Conservation (phyloP, 208 protist species). For the Leishmania tarentolae region DNA sequence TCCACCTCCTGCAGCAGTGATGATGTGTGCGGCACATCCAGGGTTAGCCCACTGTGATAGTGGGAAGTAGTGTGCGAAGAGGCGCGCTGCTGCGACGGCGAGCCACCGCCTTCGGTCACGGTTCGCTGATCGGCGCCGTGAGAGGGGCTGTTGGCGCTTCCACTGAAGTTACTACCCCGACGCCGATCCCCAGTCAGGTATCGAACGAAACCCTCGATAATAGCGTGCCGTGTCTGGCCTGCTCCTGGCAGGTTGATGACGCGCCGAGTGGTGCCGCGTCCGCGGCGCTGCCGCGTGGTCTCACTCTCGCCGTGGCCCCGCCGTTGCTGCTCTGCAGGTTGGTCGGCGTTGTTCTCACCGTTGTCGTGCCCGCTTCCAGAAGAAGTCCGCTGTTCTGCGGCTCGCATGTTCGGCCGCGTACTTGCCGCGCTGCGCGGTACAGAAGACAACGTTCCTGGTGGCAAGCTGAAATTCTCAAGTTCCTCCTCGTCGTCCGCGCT, state of each 20-base stretch:
- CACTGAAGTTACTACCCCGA: slow-evolving; percentile 9
- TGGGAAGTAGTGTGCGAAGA: neutral
- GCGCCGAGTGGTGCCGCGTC: slow-evolving; percentile 2
- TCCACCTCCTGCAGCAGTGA: slow-evolving; percentile 41
- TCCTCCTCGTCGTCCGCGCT: slow-evolving; percentile 5
- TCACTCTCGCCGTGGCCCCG: slow-evolving; percentile 8
- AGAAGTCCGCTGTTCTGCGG: slow-evolving; percentile 7
- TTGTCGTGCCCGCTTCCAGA: neutral
- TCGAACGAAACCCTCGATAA: slow-evolving; percentile 30
- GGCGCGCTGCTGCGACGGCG: slow-evolving; percentile 12
- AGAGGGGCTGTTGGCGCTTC: slow-evolving; percentile 4
- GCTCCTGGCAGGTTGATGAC: slow-evolving; percentile 2
- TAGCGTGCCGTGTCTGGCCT: slow-evolving; percentile 29
- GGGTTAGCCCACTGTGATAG: slow-evolving; percentile 38
- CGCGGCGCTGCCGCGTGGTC: slow-evolving; percentile 1
- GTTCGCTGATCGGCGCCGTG: slow-evolving; percentile 5
- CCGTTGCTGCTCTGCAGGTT: neutral
- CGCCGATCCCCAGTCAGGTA: slow-evolving; percentile 27
- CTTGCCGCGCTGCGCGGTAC: slow-evolving; percentile 13
- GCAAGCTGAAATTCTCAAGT: slow-evolving; percentile 23
- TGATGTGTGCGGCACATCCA: slow-evolving; percentile 64
- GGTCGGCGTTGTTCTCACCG: slow-evolving; percentile 1
- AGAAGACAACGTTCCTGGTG: slow-evolving; percentile 18
- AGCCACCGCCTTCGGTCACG: neutral
- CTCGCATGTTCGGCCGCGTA: slow-evolving; percentile 22